These are phyloP conservation scores for Phyllachora maydis DNA, from an alignment of 2,329 filamentous ascomycete genomes.

Conservation along the genomic window DNA sequence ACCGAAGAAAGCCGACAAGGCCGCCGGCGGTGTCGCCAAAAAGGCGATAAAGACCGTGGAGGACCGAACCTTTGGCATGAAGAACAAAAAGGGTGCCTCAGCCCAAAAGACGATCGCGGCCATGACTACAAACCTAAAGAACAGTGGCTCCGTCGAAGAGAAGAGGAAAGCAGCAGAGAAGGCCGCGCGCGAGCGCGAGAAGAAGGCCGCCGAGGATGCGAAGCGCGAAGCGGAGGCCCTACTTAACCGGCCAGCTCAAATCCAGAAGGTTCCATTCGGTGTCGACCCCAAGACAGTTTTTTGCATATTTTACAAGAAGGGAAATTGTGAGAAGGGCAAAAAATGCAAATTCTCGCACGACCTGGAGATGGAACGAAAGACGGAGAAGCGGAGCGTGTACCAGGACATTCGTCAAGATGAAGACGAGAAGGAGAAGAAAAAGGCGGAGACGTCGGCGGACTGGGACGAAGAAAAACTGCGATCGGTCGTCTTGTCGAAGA, in stretches of 20 bases:
- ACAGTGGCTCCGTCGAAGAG: constrained; percentile 64
- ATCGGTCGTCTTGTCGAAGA: constrained; percentile 82
- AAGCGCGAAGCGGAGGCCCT: constrained; percentile 62
- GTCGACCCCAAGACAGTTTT: constrained; percentile 96
- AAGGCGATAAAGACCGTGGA: constrained; percentile 46
- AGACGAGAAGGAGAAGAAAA: constrained; percentile 59
- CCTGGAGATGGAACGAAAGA: constrained; percentile 70
- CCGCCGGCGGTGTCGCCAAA: constrained; percentile 30
- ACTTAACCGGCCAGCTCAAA: constrained; percentile 77
- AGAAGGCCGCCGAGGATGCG: constrained; percentile 73
- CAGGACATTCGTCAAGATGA: constrained; percentile 60
- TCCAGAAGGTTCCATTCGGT: constrained; percentile 95
- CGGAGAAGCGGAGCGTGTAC: constrained; percentile 82
- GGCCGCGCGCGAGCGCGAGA: constrained; percentile 62
- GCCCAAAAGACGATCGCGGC: constrained; percentile 84
- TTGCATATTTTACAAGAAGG: constrained; percentile 94
- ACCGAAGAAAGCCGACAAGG: constrained; percentile 43
- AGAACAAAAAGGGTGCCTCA: constrained; percentile 92
- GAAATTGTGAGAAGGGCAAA: constrained; percentile 86
- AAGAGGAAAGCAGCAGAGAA: constrained; percentile 81
- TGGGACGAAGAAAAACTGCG: constrained; percentile 96
- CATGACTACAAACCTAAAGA: constrained; percentile 51
- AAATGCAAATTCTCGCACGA: constrained; percentile 99
- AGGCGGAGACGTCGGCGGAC: constrained; percentile 80
- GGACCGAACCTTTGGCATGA: constrained; percentile 99